Evolutionary conservation across 108 stramenopile species (phyloP), one percentile per base, ranked within the genome.

Genomic region (Poteriospumella lacustris): DNA sequence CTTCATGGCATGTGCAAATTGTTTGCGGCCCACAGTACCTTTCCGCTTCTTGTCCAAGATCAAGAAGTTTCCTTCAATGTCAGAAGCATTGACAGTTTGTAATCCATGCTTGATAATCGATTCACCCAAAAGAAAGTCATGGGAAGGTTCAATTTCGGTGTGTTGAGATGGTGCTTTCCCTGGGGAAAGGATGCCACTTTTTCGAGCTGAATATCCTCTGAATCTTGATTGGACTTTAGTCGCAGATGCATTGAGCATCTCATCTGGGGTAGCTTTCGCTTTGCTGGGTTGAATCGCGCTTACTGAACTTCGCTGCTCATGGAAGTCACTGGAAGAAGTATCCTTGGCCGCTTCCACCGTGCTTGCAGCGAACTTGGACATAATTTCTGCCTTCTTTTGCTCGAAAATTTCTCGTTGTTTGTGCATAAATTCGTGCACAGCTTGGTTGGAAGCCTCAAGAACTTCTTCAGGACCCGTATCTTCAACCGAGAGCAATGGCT

Each of bases 1-100:
- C 29, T 72, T 39, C 2, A 85, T 26, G 1, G 79, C 82, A 29
- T 77, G 80, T 2, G 84, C 84, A 36, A 85, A 85, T 1, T 81
- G 79, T n/a, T 72, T 60, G 1, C 80, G 75, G 68, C 82, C 78
- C 0, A 85, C 70, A 73, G 26, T 33, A 34, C 70, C 70, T 19
- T 26, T 5, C 31, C 24, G 12, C 70, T 73, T 73, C 33, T 44
- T 3, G 31, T 73, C 70, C 5, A 73, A 3, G 3, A 3, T 73
- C 33, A 19, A 52, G 36, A 73, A 73, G 5, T 3, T 24, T 3
- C 5, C 70, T 5, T 5, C 29, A 39, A 73, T 5, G 41, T 73
- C 24, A 12, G 60, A 34, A 12, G 33, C 33, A 3, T 64, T 3
- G 31, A 34, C 60, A 24, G 36, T 64, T 33, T 5, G 29, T 5